These are phyloP conservation scores for Tylopilus felleus DNA, from an alignment of 768 basidiomycete genomes.

Conservation along the genomic window DNA sequence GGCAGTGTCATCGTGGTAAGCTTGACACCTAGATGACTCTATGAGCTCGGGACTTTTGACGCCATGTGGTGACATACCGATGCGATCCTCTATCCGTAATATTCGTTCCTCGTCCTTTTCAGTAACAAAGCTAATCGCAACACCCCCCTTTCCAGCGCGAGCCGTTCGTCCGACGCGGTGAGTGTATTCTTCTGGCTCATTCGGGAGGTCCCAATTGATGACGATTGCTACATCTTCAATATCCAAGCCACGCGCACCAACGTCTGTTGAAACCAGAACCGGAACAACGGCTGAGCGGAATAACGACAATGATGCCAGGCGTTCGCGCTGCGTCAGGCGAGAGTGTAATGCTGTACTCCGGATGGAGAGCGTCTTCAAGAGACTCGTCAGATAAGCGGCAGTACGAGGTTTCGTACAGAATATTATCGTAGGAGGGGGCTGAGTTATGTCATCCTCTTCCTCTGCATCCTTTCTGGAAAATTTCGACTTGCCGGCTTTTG, in stretches of 20 bases:
- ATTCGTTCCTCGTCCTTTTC: slow-evolving; percentile 89
- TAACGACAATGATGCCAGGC: slow-evolving; percentile 75
- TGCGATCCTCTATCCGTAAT: slow-evolving; percentile 77
- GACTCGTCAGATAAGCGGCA: slow-evolving; percentile 80
- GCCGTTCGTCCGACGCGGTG: slow-evolving; percentile 95
- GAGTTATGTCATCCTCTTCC: slow-evolving; percentile 52
- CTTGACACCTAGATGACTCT: slow-evolving; percentile 53
- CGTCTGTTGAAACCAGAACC: slow-evolving; percentile 91
- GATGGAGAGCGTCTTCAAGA: slow-evolving; percentile 77
- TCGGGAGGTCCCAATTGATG: slow-evolving; percentile 95
- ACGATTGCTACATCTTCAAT: slow-evolving; percentile 96
- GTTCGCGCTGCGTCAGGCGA: slow-evolving; percentile 86
- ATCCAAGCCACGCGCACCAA: slow-evolving; percentile 92
- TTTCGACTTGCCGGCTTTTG: slow-evolving; percentile 35
- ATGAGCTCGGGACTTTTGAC: not conserved
- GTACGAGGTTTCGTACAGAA: slow-evolving; percentile 86
- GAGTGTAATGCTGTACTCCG: slow-evolving; percentile 91
- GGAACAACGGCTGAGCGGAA: slow-evolving; percentile 88
- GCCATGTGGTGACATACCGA: slow-evolving; percentile 52
- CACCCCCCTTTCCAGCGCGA: slow-evolving; percentile 82
- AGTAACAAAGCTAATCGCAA: slow-evolving; percentile 92
- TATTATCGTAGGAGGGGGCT: slow-evolving; percentile 94
- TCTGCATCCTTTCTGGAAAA: slow-evolving; percentile 29
- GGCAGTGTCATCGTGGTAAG: slow-evolving; percentile 72
- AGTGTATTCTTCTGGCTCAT: slow-evolving; percentile 88